phyloP scores from a whole-genome alignment of 148 eudicot genomes.

The Amaranthus cruentus region DNA sequence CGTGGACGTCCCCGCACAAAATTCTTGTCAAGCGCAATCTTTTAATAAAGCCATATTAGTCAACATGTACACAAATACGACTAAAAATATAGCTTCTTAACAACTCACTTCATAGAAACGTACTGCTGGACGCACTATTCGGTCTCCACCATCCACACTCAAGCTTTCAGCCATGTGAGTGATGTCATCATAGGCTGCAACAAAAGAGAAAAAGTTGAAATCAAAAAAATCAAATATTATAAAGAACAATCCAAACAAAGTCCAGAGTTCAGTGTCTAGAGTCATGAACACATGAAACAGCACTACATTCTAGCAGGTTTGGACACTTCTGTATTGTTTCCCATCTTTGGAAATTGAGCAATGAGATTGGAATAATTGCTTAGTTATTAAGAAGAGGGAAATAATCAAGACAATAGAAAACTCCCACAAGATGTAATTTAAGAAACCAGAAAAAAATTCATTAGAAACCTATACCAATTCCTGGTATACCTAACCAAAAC shows the following conservation, averaged over 20 bases:
- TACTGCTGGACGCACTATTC: slow-evolving; percentile 46
- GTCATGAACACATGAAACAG: no score
- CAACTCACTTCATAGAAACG: slow-evolving; percentile 49
- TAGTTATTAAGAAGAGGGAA: no score
- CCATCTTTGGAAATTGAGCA: no score
- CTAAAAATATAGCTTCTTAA: neutral
- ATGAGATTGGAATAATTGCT: no score
- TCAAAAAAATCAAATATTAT: neutral
- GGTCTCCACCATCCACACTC: slow-evolving; percentile 56
- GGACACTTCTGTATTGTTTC: no score
- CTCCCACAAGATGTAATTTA: no score
- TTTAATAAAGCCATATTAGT: slow-evolving; percentile 23
- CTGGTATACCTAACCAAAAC: no score
- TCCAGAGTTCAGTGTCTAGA: no score
- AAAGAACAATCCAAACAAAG: neutral
- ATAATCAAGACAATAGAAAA: no score
- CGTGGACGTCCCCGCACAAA: slow-evolving; percentile 73
- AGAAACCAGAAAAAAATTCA: no score
- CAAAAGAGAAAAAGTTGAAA: slow-evolving; percentile 9
- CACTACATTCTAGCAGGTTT: no score
- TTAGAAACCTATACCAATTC: no score
- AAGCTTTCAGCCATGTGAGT: slow-evolving; percentile 33
- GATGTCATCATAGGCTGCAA: slow-evolving; percentile 47
- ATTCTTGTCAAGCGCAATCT: slow-evolving; percentile 66
- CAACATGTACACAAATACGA: slow-evolving; percentile 2